These are phyloP conservation scores for Ophiostoma australiae DNA, from an alignment of 2,329 filamentous ascomycete species.

Conservation along the genomic window DNA sequence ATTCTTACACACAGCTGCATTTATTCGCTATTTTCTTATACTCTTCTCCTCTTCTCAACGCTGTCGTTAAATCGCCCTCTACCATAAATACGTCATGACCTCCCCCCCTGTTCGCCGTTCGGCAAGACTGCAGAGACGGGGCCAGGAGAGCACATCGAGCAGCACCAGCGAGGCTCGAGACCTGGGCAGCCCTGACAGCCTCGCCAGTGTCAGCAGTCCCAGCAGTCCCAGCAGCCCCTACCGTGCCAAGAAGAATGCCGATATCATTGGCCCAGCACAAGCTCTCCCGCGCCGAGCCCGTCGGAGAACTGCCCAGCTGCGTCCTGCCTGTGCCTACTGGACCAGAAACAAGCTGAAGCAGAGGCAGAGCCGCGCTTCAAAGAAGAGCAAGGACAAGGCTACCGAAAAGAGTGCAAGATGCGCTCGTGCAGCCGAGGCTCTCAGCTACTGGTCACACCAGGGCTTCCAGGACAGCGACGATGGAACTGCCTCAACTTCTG, in stretches of 20 bases:
- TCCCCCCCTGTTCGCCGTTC: background rate
- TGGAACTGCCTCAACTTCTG: background rate
- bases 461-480: background rate
- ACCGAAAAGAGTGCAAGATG: background rate
- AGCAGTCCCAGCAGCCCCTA: background rate
- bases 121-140: slow-evolving; percentile 2
- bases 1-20: background rate
- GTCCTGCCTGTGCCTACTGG: too few relatives aligned
- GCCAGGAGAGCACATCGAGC: background rate
- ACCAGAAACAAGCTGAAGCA: background rate
- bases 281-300: background rate
- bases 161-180: background rate
- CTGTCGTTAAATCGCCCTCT: background rate
- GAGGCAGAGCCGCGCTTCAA: background rate
- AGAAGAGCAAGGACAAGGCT: background rate
- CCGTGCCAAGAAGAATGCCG: background rate
- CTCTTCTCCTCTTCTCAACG: background rate
- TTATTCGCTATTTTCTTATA: background rate
- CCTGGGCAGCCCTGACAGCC: background rate
- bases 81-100: background rate
- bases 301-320: background rate
- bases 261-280: background rate
- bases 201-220: background rate
- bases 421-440: background rate
- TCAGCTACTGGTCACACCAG: background rate